Evolutionary conservation across 2,329 filamentous ascomycete genomes (phyloP).

Genomic region (Chrysoporthe austroafricana): DNA sequence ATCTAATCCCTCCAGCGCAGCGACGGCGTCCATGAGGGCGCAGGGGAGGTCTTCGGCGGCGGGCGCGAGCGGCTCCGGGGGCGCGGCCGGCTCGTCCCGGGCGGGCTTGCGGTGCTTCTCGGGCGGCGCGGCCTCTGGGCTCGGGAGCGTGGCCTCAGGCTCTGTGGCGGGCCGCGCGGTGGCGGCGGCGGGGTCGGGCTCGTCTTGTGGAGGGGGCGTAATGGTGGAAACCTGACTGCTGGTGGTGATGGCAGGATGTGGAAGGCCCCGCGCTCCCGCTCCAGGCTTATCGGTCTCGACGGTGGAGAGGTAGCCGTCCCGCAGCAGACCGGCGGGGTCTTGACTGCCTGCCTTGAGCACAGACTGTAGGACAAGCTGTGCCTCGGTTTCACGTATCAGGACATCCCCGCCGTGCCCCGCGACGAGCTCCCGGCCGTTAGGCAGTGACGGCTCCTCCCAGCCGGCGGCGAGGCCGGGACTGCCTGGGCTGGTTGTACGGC

Average conservation of each 20-base stretch:
- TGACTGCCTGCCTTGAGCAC: neutral
- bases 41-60: neutral
- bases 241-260: neutral
- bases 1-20: too few species aligned
- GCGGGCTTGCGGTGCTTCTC: neutral
- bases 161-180: neutral
- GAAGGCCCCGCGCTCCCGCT: neutral
- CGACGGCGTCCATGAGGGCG: neutral
- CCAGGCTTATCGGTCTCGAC: neutral
- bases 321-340: neutral
- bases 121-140: neutral
- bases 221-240: neutral
- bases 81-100: neutral
- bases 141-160: neutral
- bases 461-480: neutral
- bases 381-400: neutral
- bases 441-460: neutral
- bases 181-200: neutral
- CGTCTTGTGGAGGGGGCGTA: neutral
- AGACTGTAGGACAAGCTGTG: neutral
- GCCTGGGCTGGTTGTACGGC: neutral
- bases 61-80: neutral
- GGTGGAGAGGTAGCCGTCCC: neutral
- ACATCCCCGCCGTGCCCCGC: neutral
- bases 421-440: neutral